These are phyloP conservation scores for Dothideomycetes sp. DNA, from an alignment of 2,329 filamentous ascomycete genomes.

Conservation along the genomic window DNA sequence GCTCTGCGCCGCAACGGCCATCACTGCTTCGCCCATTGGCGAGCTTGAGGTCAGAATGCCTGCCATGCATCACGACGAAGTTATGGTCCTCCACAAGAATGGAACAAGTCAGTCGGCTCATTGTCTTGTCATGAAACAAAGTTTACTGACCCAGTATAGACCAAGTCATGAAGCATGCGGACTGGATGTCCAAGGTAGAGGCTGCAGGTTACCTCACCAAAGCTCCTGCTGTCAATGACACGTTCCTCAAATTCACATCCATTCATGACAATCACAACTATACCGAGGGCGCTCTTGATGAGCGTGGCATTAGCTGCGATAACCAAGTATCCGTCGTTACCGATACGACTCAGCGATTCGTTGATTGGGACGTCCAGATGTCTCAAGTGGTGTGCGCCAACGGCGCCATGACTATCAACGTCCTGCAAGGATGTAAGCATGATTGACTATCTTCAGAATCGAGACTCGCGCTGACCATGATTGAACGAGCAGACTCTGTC, in stretches of 20 bases:
- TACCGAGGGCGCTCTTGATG: not conserved
- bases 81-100: not conserved
- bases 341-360: slow-evolving; percentile 5
- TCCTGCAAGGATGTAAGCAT: slow-evolving; percentile 6
- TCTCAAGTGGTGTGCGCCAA: slow-evolving; percentile 10
- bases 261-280: too few species aligned
- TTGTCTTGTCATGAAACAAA: too few species aligned
- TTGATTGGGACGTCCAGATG: slow-evolving; percentile 13
- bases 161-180: not conserved
- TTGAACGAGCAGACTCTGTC: slow-evolving; percentile 1
- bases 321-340: not conserved
- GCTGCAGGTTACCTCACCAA: not conserved
- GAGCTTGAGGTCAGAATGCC: too few species aligned
- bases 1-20: not conserved
- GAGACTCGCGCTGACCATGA: not conserved
- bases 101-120: not conserved
- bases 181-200: not conserved
- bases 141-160: not conserved
- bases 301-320: slow-evolving; percentile 2
- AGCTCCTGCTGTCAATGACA: not conserved
- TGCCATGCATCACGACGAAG: not conserved
- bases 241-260: not conserved
- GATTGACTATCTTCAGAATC: not conserved
- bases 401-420: slow-evolving; percentile 7
- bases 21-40: not conserved